Percentiles rank a stretch among this genome's conserved stretches.
Conservation (phyloP, 495 filamentous ascomycete genomes). For the Talaromyces liani region DNA sequence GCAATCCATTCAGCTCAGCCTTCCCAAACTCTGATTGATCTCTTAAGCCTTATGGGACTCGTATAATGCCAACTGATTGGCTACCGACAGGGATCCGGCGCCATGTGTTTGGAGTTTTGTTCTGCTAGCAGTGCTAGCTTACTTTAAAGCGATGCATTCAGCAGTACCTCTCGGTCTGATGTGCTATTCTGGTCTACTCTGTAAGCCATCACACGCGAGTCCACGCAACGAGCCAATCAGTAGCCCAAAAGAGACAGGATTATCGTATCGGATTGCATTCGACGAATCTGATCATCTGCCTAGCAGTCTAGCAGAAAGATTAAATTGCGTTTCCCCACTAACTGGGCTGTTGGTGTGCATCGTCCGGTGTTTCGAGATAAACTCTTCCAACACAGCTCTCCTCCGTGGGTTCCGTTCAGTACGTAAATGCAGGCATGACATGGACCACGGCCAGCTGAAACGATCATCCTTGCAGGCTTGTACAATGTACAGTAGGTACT, state of each 20-base stretch:
- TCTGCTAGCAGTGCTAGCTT: neutral
- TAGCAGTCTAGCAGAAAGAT: neutral
- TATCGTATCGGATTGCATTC: slow-evolving; percentile 1
- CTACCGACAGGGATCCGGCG: neutral
- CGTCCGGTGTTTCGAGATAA: neutral
- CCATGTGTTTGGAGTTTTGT: neutral
- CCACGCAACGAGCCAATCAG: neutral
- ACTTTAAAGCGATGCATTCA: neutral
- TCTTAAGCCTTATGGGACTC: neutral
- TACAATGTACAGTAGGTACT: too few relatives aligned
- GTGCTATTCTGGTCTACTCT: neutral
- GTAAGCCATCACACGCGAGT: neutral
- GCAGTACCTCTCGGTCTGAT: neutral
- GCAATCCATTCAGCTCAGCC: neutral
- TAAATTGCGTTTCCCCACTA: neutral
- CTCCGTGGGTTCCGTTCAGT: neutral
- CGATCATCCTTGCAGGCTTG: neutral
- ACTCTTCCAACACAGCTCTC: neutral
- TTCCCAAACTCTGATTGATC: slow-evolving; percentile 2
- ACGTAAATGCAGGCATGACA: neutral
- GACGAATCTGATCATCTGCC: neutral
- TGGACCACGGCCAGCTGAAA: neutral
- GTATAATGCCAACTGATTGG: neutral
- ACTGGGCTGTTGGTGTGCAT: neutral
- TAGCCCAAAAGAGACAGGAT: neutral